Base-by-base conservation (phyloP, 2,329 filamentous ascomycete species). In the Didymellaceae sp. region DNA sequence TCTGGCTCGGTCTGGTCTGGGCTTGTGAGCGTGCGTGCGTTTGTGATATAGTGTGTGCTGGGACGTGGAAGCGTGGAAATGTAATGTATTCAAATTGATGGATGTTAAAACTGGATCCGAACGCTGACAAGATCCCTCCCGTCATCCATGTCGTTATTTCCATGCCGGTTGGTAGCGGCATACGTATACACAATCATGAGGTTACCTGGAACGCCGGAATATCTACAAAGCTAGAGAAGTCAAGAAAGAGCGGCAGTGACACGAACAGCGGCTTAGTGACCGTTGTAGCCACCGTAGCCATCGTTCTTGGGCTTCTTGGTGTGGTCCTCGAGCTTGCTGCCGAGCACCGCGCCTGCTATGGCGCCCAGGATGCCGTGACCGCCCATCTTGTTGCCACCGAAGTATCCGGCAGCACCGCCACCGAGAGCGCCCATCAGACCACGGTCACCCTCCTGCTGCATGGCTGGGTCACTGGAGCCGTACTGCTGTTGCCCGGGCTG, bases 341-440 rank as follows among this genome's bases (percentile, higher is more conserved):
- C 83, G 2, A 80, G 46, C 35, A 86, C 75, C 0, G 82, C 83
- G 46, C 83, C 83, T 4, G 81, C 80, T 21, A 86, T 65, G 1
- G 82, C 79, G 9, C 83, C 83, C 8, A 86, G 66, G 22, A 86
- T 70, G 3, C 81, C 81, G n/a, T 80, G 74, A n/a, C 76, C 74
- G 17, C 76, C 79, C 58, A 81, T 75, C 66, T 83, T 82, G 61
- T 78, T 75, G 14, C 83, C 83, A 5, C 82, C 73, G 55, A 80
- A 79, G 55, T 79, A 80, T 1, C 83, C 84, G 4, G 82, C 80
- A 3, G 81, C 75, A 33, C 80, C 82, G 33, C 84, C 84, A 11
- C 78, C 80, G 4, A 85, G 67, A 3, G 82, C 78, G 37, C 83
- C 81, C 61, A 81, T 78, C 5, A 86, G 71, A 28, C 82, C 83